Evolutionary conservation across 169 alveolate species (phyloP).

Genomic region (Cryptosporidium ubiquitum): DNA sequence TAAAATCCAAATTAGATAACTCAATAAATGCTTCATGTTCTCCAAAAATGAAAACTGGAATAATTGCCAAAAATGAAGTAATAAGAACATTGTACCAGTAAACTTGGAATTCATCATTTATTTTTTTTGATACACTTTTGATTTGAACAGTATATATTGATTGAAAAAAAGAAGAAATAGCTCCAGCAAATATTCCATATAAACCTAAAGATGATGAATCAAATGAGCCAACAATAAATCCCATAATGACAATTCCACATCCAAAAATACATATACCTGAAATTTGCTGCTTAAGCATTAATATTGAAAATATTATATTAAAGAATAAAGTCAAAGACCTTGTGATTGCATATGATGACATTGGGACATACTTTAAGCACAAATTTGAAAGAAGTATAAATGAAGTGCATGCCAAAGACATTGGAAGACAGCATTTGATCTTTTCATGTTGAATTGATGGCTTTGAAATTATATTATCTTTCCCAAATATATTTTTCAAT

Average conservation of each 20-base stretch:
- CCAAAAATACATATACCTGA: constrained; percentile 32
- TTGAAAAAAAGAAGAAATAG: constrained; percentile 54
- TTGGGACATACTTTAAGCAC: constrained; percentile 57
- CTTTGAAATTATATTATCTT: constrained; percentile 9
- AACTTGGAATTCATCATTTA: constrained; percentile 42
- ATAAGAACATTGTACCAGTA: constrained; percentile 63
- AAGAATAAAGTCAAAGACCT: constrained; percentile 58
- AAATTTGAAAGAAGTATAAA: constrained; percentile 29
- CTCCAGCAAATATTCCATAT: constrained; percentile 56
- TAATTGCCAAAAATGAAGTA: constrained; percentile 32
- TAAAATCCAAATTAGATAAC: neutral
- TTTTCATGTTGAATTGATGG: constrained; percentile 12
- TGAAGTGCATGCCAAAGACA: constrained; percentile 43
- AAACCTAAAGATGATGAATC: constrained; percentile 28
- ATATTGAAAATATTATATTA: constrained; percentile 28
- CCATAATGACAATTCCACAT: constrained; percentile 39
- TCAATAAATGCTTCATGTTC: constrained; percentile 40
- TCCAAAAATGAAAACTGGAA: constrained; percentile 13
- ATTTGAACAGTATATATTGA: constrained; percentile 66
- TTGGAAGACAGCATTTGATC: constrained; percentile 2
- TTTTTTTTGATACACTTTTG: constrained; percentile 5
- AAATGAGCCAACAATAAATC: constrained; percentile 32
- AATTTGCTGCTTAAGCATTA: constrained; percentile 26
- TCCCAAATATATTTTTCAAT: neutral
- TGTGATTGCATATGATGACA: constrained; percentile 61